Evolutionary conservation across 345 rosid genomes (phyloP).

Genomic region (Turritis glabra): DNA sequence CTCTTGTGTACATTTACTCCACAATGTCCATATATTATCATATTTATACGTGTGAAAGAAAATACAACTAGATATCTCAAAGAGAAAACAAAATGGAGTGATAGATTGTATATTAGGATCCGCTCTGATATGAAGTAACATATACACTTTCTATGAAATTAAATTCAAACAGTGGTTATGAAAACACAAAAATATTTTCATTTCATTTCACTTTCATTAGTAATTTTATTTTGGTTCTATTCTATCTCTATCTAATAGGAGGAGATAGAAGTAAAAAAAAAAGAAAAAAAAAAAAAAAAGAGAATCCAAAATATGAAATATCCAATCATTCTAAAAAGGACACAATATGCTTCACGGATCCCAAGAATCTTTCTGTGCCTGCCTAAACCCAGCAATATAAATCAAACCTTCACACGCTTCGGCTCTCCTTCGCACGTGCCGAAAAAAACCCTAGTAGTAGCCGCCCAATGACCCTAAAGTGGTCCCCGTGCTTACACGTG

Average conservation of each 20-base stretch:
- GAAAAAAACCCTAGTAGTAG: conserved; percentile 31
- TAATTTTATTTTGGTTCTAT: not conserved
- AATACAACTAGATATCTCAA: not conserved
- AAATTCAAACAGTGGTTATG: not conserved
- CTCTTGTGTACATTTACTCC: conserved; percentile 25
- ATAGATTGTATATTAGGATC: not conserved
- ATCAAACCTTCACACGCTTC: conserved; percentile 28
- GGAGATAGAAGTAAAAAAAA: not conserved
- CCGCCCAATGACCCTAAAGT: conserved; percentile 42
- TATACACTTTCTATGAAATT: not conserved
- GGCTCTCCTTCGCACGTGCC: conserved; percentile 44
- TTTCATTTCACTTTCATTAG: not conserved
- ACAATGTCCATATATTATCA: not conserved
- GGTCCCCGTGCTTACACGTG: conserved; percentile 40
- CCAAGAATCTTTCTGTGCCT: conserved; percentile 70
- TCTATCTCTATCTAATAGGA: not conserved
- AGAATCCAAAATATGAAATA: conserved; percentile 36
- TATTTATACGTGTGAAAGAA: not conserved
- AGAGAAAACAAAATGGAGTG: not conserved
- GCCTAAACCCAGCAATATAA: conserved; percentile 58
- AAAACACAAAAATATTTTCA: too few species aligned
- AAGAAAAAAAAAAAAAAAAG: not conserved
- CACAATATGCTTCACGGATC: conserved; percentile 66
- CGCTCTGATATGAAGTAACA: not conserved
- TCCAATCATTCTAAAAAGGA: conserved; percentile 60